phyloP scores from a whole-genome alignment of 805 yeast genomes.

The Candida dajiaensis region DNA sequence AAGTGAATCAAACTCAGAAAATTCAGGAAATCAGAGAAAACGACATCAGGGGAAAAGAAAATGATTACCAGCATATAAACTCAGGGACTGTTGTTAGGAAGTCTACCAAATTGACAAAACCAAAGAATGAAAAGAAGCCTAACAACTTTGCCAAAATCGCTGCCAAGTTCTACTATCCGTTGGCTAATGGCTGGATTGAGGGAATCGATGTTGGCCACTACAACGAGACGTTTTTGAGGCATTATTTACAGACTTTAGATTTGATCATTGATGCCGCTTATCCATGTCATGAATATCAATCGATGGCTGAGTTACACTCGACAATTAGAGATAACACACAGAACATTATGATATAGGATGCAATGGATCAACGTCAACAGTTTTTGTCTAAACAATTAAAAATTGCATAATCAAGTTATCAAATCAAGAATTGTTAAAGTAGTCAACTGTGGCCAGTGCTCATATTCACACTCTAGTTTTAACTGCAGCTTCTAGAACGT shows the following conservation, averaged over 20 bases:
- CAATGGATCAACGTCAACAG: not conserved
- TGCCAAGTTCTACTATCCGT: conserved; percentile 43
- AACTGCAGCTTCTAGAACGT: no score
- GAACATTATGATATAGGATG: not conserved
- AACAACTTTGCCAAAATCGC: conserved; percentile 34
- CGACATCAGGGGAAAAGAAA: conserved; percentile 7
- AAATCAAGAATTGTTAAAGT: not conserved
- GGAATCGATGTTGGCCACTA: conserved; percentile 51
- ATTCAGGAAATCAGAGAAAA: conserved; percentile 14
- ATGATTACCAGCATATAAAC: conserved; percentile 1
- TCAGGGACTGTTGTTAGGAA: conserved; percentile 25
- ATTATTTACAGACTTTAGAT: conserved; percentile 42
- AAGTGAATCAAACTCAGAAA: conserved; percentile 5
- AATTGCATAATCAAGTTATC: not conserved
- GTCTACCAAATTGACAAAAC: conserved; percentile 28
- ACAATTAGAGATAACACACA: conserved; percentile 18
- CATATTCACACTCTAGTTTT: no score
- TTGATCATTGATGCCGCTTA: conserved; percentile 42
- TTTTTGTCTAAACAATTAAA: no score
- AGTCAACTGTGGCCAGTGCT: no score
- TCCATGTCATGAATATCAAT: conserved; percentile 35
- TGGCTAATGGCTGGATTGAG: conserved; percentile 47
- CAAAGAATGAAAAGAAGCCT: conserved; percentile 8
- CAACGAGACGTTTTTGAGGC: conserved; percentile 44
- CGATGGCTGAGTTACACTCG: conserved; percentile 26